Conservation (phyloP, 805 yeast genomes). For the Candida suzukii region DNA sequence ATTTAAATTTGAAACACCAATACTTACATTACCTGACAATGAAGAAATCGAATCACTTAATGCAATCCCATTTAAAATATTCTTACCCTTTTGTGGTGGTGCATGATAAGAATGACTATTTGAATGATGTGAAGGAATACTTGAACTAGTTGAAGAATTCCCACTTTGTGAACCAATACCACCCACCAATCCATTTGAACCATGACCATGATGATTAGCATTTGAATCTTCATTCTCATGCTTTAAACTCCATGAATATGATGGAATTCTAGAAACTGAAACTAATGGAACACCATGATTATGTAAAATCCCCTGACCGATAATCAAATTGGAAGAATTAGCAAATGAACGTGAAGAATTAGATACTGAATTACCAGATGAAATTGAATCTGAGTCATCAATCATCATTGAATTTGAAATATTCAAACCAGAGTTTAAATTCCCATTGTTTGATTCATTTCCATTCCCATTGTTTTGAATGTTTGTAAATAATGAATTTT, state of each 20-base stretch:
- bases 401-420: no score
- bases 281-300: constrained; percentile 26
- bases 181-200: background rate
- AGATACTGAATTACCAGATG: background rate
- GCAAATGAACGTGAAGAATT: constrained; percentile 9
- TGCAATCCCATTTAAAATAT: constrained; percentile 18
- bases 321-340: constrained; percentile 14
- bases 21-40: constrained; percentile 16
- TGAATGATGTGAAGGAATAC: background rate
- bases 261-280: constrained; percentile 25
- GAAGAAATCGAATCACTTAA: constrained; percentile 17
- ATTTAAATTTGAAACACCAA: constrained; percentile 18
- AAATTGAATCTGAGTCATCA: background rate
- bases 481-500: constrained; percentile 17
- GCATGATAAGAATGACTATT: background rate
- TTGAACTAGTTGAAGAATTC: background rate
- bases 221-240: constrained; percentile 22
- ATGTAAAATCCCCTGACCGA: constrained; percentile 28
- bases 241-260: constrained; percentile 25
- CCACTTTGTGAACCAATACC: background rate
- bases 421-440: no score
- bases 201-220: no score
- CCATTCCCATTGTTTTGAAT: constrained; percentile 11
- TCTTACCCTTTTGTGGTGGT: constrained; percentile 15
- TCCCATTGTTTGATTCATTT: background rate